phyloP scores from a whole-genome alignment of 257 asterid species.

The Echites panduratus region DNA sequence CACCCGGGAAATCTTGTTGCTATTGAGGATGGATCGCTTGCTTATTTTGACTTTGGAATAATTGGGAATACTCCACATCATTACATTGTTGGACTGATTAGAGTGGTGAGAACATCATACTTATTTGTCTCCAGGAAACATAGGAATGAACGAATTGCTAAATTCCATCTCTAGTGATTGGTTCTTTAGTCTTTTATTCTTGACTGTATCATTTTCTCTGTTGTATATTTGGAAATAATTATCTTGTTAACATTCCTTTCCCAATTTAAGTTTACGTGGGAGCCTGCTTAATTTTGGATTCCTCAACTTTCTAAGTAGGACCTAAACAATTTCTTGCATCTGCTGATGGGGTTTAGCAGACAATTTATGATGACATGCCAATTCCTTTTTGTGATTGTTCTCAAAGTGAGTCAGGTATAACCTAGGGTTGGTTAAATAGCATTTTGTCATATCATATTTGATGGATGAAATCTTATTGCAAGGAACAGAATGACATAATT shows the following conservation, averaged over 20 bases:
- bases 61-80: conserved; percentile 98
- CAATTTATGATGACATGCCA: not conserved
- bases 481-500: no score
- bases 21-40: conserved; percentile 78
- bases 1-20: conserved; percentile 99
- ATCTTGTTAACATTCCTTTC: not conserved
- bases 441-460: not conserved
- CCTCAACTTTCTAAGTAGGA: not conserved
- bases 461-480: not conserved
- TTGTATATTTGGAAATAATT: not conserved
- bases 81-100: conserved; percentile 90
- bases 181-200: not conserved
- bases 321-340: not conserved
- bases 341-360: no score
- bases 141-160: not conserved
- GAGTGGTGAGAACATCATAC: conserved; percentile 50
- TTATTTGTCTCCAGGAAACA: not conserved
- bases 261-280: not conserved
- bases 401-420: not conserved
- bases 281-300: not conserved
- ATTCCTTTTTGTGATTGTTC: not conserved
- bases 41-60: conserved; percentile 98
- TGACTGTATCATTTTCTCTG: not conserved
- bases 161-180: not conserved
- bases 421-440: not conserved